Evolutionary conservation across 192 early-diverging fungal genomes (phyloP), one percentile per base, ranked within the genome.

Genomic region (Umbelopsis sp.): DNA sequence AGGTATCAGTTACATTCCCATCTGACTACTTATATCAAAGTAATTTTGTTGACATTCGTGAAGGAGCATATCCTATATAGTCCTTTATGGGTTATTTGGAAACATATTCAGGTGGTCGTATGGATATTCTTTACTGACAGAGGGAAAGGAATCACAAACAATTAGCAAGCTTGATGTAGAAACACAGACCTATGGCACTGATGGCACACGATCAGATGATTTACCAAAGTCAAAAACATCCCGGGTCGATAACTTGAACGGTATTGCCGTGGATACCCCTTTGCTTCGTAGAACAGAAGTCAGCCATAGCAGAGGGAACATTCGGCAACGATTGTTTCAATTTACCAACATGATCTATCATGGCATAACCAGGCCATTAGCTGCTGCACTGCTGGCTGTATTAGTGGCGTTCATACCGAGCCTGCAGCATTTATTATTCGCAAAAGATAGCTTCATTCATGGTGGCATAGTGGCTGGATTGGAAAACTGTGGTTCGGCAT

Each of bases 71-170:
- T 87, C 90, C 0, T 93, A 91, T 61, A 88, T 88, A 21, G 82
- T 93, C 53, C 89, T 93, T 30, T 91, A 84, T 73, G 87, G 87
- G 64, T 86, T 90, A 51, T 87, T 93, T 64, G 87, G 88, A 71
- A 92, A 94, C 70, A 84, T 94, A 18, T 51, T 91, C 55, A 86
- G 90, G 25, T 94, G 91, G 91, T 91, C 90, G 23, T 88, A 91
- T 68, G 91, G 92, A 67, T 90, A 88, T 46, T 79, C 81, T 8
- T 71, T 91, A 15, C 77, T 91, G 65, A 41, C 64, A 67, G 37
- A 71, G 50, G 10, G 71, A 20, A 66, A 69, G 33, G 71, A 75
- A 6, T 12, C 61, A 41, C 45, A 33, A 13, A 66, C 47, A 13
- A 33, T 49, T 13, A 16, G 25, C 33, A 66, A 64, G 3, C 47